A percentile compares a stretch with the other conserved stretches of the same genome.
Evolutionary conservation across 768 basidiomycete genomes (phyloP).

Genomic region (Gyrodon lividus): DNA sequence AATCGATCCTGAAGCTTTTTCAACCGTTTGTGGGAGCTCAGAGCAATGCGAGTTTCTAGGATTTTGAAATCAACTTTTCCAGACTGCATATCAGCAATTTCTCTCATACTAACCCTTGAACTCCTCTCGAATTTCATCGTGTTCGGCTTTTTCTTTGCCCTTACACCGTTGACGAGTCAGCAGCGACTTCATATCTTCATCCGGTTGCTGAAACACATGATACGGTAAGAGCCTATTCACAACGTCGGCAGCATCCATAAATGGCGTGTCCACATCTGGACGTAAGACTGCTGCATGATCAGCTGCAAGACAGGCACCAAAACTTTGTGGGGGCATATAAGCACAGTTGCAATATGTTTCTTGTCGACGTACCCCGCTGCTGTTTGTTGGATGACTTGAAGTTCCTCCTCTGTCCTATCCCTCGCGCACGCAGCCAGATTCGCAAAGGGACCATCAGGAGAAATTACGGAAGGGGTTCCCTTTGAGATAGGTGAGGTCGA

Average conservation of each 20-base stretch:
- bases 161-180: constrained; percentile 36
- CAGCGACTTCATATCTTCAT: constrained; percentile 53
- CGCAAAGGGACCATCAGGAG: constrained; percentile 27
- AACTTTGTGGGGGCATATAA: constrained; percentile 38
- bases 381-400: constrained; percentile 44
- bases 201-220: constrained; percentile 76
- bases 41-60: constrained; percentile 67
- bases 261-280: constrained; percentile 72
- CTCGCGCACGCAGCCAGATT: constrained; percentile 25
- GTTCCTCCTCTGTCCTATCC: constrained; percentile 51
- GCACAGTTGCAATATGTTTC: background rate
- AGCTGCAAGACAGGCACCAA: constrained; percentile 52
- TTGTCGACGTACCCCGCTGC: constrained; percentile 46
- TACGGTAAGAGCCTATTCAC: constrained; percentile 76
- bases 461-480: constrained; percentile 1
- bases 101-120: constrained; percentile 44
- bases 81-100: background rate
- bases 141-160: constrained; percentile 61
- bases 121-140: constrained; percentile 46
- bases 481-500: constrained; percentile 15
- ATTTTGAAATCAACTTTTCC: constrained; percentile 4
- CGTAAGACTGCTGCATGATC: constrained; percentile 63
- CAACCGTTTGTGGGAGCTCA: constrained; percentile 62
- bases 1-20: constrained; percentile 59
- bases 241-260: constrained; percentile 58